Percentiles rank a stretch among this genome's conserved stretches.
Evolutionary conservation across 2,329 filamentous ascomycete genomes (phyloP).

Genomic region (Aureobasidium sp.): DNA sequence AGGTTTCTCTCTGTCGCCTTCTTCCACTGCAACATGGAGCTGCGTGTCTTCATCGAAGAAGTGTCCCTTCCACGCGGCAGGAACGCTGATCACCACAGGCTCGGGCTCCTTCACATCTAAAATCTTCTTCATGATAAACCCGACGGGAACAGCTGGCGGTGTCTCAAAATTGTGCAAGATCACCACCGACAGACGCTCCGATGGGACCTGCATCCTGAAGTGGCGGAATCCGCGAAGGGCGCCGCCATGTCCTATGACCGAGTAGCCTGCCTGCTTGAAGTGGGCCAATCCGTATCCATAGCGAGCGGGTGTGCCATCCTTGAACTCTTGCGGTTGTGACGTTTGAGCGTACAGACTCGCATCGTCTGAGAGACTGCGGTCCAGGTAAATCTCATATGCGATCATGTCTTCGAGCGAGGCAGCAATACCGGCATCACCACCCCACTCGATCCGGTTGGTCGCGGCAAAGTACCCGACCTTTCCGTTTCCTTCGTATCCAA

Average conservation of each 20-base stretch:
- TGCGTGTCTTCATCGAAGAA: constrained; percentile 33
- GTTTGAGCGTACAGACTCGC: constrained; percentile 29
- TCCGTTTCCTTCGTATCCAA: constrained; percentile 37
- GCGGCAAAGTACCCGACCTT: constrained; percentile 29
- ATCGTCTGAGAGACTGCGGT: constrained; percentile 24
- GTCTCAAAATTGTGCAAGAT: constrained; percentile 34
- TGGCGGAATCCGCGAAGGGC: constrained; percentile 35
- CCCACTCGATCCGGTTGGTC: constrained; percentile 37
- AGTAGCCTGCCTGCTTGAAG: constrained; percentile 20
- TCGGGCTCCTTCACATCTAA: constrained; percentile 21
- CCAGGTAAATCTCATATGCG: constrained; percentile 35
- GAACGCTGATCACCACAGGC: constrained; percentile 12
- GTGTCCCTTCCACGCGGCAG: constrained; percentile 26
- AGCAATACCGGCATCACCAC: constrained; percentile 37
- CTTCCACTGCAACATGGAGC: constrained; percentile 24
- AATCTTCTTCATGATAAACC: constrained; percentile 26
- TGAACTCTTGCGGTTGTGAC: constrained; percentile 23
- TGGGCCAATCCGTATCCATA: constrained; percentile 33
- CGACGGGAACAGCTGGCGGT: constrained; percentile 21
- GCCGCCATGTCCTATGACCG: constrained; percentile 32
- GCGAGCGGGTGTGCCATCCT: constrained; percentile 27
- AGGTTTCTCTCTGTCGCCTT: constrained; percentile 17
- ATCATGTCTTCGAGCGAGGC: constrained; percentile 40
- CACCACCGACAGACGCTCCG: constrained; percentile 31
- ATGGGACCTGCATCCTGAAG: constrained; percentile 28